These are phyloP conservation scores for Dictyostelium citrinum DNA, from an alignment of 78 protist genomes.

Conservation along the genomic window DNA sequence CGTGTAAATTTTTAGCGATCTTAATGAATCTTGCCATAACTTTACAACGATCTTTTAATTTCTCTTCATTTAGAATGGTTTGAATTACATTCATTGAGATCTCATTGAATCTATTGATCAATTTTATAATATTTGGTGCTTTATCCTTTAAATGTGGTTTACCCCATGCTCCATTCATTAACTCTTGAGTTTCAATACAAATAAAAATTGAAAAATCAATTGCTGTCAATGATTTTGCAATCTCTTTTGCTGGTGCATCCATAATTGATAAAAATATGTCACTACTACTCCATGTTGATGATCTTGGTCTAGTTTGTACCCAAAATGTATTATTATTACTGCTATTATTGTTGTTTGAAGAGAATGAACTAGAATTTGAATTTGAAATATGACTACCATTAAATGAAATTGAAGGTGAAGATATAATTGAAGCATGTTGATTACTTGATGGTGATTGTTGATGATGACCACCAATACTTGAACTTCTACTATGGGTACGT, in stretches of 20 bases:
- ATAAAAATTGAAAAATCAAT: constrained; percentile 53
- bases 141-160: constrained; percentile 44
- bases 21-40: constrained; percentile 72
- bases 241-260: constrained; percentile 75
- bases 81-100: constrained; percentile 73
- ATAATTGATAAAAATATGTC: constrained; percentile 50
- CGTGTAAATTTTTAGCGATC: constrained; percentile 62
- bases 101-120: constrained; percentile 52
- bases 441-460: neutral
- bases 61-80: constrained; percentile 50
- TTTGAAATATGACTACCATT: neutral
- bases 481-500: neutral
- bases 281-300: constrained; percentile 50
- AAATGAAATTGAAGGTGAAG: neutral
- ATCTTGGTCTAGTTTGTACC: constrained; percentile 49
- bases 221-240: constrained; percentile 53
- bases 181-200: constrained; percentile 57
- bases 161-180: constrained; percentile 78
- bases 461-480: neutral
- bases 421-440: neutral
- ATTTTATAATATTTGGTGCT: constrained; percentile 45
- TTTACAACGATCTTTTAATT: constrained; percentile 66
- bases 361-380: neutral
- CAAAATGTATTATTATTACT: neutral
- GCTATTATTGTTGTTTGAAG: neutral